Evolutionary conservation across 169 alveolate species (phyloP).

Genomic region (Perkinsus marinus): DNA sequence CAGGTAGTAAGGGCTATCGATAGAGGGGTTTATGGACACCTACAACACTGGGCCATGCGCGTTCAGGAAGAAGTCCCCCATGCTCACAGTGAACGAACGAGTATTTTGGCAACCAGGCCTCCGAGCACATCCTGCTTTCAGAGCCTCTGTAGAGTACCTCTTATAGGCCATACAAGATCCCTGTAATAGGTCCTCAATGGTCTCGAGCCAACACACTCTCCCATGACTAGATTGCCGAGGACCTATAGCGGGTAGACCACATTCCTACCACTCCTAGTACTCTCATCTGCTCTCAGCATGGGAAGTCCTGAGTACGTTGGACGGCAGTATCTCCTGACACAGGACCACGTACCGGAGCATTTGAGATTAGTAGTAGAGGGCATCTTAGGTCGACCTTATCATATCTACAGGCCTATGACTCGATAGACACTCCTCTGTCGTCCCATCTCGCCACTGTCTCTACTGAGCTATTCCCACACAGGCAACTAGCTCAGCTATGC

Average conservation of each 20-base stretch:
- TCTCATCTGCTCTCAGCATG: background rate
- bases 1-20: background rate
- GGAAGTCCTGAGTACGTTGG: background rate
- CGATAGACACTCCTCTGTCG: background rate
- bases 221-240: background rate
- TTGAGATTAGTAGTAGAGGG: background rate
- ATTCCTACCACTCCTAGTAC: background rate
- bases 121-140: background rate
- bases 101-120: background rate
- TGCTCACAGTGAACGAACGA: background rate
- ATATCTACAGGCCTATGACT: background rate
- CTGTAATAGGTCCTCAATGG: background rate
- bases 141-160: background rate
- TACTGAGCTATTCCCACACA: background rate
- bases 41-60: background rate
- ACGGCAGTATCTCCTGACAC: background rate
- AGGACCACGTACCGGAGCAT: background rate
- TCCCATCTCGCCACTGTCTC: background rate
- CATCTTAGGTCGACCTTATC: background rate
- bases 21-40: background rate
- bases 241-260: background rate
- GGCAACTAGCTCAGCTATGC: background rate
- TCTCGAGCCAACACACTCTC: background rate
- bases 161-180: background rate
- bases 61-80: background rate